These are phyloP conservation scores for Isabelozyma heimii DNA, from an alignment of 805 yeast species.

Conservation along the genomic window DNA sequence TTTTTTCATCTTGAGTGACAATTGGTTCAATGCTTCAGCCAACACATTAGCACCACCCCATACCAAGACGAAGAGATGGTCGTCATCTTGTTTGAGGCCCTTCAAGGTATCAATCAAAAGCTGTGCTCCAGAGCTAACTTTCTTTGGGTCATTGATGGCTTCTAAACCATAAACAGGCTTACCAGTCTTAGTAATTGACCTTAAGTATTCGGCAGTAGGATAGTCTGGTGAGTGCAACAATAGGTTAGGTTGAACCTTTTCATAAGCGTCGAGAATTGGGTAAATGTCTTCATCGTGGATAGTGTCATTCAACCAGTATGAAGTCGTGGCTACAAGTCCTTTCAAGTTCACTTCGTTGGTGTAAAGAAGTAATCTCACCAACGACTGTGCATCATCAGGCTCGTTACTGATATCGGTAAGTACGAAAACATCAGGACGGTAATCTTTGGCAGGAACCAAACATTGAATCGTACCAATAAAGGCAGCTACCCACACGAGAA, in stretches of 20 bases:
- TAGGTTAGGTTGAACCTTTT: slow-evolving; percentile 17
- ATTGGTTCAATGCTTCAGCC: slow-evolving; percentile 26
- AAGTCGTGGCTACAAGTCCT: slow-evolving; percentile 31
- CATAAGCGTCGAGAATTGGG: slow-evolving; percentile 28
- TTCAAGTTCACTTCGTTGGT: slow-evolving; percentile 22
- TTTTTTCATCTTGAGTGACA: slow-evolving; percentile 11
- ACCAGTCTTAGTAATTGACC: slow-evolving; percentile 19
- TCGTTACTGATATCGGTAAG: slow-evolving; percentile 27
- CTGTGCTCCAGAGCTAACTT: slow-evolving; percentile 19
- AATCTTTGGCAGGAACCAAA: slow-evolving; percentile 10
- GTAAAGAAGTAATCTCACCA: slow-evolving; percentile 25
- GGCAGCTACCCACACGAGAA: background rate
- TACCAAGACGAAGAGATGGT: slow-evolving; percentile 13
- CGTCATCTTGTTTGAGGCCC: slow-evolving; percentile 8
- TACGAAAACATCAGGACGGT: slow-evolving; percentile 23
- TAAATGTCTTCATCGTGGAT: slow-evolving; percentile 25
- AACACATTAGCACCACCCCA: slow-evolving; percentile 30
- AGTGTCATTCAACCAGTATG: slow-evolving; percentile 26
- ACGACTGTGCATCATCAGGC: slow-evolving; percentile 6
- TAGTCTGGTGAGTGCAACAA: slow-evolving; percentile 20
- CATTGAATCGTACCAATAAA: background rate
- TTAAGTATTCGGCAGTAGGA: slow-evolving; percentile 21
- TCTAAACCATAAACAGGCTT: slow-evolving; percentile 20
- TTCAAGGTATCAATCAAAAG: slow-evolving; percentile 19
- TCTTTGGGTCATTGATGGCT: slow-evolving; percentile 8